Evolutionary conservation across 176 grass and related monocot genomes (phyloP).

Genomic region (Stipa capillata): DNA sequence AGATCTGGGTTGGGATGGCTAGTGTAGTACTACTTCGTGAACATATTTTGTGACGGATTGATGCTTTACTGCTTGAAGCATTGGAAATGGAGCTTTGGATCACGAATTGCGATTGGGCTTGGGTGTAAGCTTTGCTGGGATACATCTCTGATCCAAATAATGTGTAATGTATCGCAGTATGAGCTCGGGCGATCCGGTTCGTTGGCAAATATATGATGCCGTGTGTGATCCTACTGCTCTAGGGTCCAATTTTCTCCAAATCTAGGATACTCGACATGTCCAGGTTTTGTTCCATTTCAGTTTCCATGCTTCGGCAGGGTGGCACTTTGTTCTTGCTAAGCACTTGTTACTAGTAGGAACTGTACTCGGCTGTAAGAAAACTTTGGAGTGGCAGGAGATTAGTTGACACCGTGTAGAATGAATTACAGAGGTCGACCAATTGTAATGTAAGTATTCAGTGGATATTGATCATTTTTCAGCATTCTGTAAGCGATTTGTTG

Average conservation of each 20-base stretch:
- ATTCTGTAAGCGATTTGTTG: too few species aligned
- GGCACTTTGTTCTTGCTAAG: neutral
- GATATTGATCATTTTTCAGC: neutral
- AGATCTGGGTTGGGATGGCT: neutral
- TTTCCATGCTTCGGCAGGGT: neutral
- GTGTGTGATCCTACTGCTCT: too few species aligned
- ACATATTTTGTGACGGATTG: neutral
- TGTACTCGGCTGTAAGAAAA: neutral
- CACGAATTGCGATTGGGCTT: neutral
- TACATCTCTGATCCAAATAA: neutral
- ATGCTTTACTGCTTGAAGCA: neutral
- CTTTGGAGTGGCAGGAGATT: neutral
- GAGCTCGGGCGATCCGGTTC: neutral
- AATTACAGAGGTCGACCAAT: neutral
- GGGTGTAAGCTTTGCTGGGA: neutral
- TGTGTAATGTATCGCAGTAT: neutral
- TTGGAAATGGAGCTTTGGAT: neutral
- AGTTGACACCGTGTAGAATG: neutral
- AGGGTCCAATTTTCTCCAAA: neutral
- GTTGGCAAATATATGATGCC: neutral
- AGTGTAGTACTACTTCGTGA: neutral
- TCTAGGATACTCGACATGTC: neutral
- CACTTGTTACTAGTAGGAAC: neutral
- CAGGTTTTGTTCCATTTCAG: neutral
- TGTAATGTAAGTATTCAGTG: neutral